Conservation (phyloP, 2,329 filamentous ascomycete species). For the Phoma sp. region DNA sequence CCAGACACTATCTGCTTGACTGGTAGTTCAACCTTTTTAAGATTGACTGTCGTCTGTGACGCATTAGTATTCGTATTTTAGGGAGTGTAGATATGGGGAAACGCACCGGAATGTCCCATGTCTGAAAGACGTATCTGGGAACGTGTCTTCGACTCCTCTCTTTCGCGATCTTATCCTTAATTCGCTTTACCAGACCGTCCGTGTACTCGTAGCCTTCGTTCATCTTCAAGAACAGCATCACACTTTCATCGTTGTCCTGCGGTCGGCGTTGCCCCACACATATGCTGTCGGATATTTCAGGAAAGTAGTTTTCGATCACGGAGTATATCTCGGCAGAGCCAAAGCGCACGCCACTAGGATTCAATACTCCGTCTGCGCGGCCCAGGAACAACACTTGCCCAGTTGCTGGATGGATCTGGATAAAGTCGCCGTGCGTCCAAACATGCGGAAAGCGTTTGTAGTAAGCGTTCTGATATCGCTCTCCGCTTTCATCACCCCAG, state of each 20-base stretch:
- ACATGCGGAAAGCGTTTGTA: slow-evolving; percentile 61
- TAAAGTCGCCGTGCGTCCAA: slow-evolving; percentile 86
- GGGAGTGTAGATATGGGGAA: neutral
- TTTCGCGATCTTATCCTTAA: slow-evolving; percentile 70
- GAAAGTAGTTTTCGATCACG: slow-evolving; percentile 72
- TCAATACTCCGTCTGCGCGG: slow-evolving; percentile 78
- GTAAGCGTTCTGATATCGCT: slow-evolving; percentile 55
- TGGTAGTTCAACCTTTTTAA: slow-evolving; percentile 84
- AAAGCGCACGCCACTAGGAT: slow-evolving; percentile 79
- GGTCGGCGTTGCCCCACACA: slow-evolving; percentile 79
- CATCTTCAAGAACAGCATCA: slow-evolving; percentile 67
- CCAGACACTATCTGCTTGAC: slow-evolving; percentile 86
- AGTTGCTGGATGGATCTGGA: slow-evolving; percentile 71
- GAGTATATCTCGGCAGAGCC: slow-evolving; percentile 81
- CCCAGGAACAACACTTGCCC: slow-evolving; percentile 71
- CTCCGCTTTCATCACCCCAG: slow-evolving; percentile 52
- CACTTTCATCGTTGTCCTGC: slow-evolving; percentile 62
- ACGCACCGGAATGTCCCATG: slow-evolving; percentile 79
- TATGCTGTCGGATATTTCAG: slow-evolving; percentile 72
- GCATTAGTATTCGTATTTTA: neutral
- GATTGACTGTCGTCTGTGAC: slow-evolving; percentile 76
- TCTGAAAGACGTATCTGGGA: slow-evolving; percentile 79
- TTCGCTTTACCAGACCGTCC: slow-evolving; percentile 52
- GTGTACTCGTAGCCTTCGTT: slow-evolving; percentile 56
- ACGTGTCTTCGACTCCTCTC: slow-evolving; percentile 77